phyloP scores from a whole-genome alignment of 148 eudicot genomes.

The Rhododendron williamsianum region DNA sequence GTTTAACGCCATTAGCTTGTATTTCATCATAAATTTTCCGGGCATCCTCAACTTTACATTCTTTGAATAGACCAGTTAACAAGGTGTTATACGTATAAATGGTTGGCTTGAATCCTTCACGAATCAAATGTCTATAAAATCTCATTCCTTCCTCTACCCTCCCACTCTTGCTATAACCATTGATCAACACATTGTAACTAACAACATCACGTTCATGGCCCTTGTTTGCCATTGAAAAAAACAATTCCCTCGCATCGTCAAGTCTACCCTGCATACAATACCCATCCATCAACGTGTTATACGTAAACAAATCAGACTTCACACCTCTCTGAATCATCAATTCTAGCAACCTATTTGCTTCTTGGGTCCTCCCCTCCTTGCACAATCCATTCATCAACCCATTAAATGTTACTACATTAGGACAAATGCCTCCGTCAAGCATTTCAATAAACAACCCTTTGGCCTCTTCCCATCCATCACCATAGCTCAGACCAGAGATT shows the following conservation, averaged over 20 bases:
- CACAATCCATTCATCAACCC: slow-evolving; percentile 15
- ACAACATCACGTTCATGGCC: slow-evolving; percentile 21
- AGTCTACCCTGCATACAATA: slow-evolving; percentile 26
- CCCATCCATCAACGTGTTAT: slow-evolving; percentile 28
- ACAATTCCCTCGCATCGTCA: slow-evolving; percentile 22
- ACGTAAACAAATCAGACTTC: slow-evolving; percentile 17
- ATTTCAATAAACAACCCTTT: slow-evolving; percentile 22
- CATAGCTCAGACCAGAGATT: slow-evolving; percentile 23
- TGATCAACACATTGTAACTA: slow-evolving; percentile 27
- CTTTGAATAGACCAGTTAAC: slow-evolving; percentile 16
- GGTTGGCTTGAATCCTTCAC: slow-evolving; percentile 14
- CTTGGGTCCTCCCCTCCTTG: slow-evolving; percentile 22
- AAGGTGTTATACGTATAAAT: slow-evolving; percentile 9
- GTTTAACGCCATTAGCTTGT: not conserved
- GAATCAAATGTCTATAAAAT: slow-evolving; percentile 20
- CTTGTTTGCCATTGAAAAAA: slow-evolving; percentile 18
- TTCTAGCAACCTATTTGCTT: slow-evolving; percentile 21
- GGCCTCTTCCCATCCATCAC: slow-evolving; percentile 20
- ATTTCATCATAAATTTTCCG: slow-evolving; percentile 14
- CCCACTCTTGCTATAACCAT: slow-evolving; percentile 24
- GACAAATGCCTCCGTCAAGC: slow-evolving; percentile 25
- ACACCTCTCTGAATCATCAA: slow-evolving; percentile 21
- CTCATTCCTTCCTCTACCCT: slow-evolving; percentile 24
- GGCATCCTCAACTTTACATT: slow-evolving; percentile 11
- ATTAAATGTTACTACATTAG: slow-evolving; percentile 23